A percentile compares a stretch with the other conserved stretches of the same genome.
phyloP scores from a whole-genome alignment of 805 yeast genomes.

The Cyberlindnera veronae region DNA sequence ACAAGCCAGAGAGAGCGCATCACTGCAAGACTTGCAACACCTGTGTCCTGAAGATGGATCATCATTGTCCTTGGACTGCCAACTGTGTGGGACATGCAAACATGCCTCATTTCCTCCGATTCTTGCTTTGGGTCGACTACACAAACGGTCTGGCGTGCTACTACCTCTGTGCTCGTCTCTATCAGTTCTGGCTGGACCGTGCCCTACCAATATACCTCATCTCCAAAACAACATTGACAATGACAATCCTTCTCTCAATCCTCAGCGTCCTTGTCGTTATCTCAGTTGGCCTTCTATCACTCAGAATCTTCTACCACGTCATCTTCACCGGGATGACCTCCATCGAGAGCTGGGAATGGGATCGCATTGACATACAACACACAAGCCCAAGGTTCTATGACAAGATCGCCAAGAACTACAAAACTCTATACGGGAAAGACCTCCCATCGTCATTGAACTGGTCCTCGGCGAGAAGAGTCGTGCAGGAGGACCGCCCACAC shows the following conservation, averaged over 20 bases:
- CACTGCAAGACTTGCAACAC: slow-evolving; percentile 74
- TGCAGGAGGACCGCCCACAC: slow-evolving; percentile 16
- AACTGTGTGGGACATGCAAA: slow-evolving; percentile 84
- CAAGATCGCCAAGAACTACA: slow-evolving; percentile 43
- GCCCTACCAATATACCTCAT: slow-evolving; percentile 55
- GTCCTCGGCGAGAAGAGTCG: slow-evolving; percentile 6
- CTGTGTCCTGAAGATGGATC: slow-evolving; percentile 90
- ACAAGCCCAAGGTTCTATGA: slow-evolving; percentile 52
- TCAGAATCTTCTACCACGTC: slow-evolving; percentile 58
- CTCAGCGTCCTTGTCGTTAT: slow-evolving; percentile 55
- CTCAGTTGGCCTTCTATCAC: slow-evolving; percentile 54
- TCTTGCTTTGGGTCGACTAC: slow-evolving; percentile 60
- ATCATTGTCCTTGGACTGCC: slow-evolving; percentile 91
- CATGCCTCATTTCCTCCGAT: slow-evolving; percentile 76
- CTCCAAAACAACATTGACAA: slow-evolving; percentile 47
- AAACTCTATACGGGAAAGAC: slow-evolving; percentile 22
- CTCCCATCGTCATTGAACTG: slow-evolving; percentile 22
- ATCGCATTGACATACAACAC: slow-evolving; percentile 68
- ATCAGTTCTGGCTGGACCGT: slow-evolving; percentile 44
- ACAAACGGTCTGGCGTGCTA: slow-evolving; percentile 46
- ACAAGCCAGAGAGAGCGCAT: slow-evolving; percentile 81
- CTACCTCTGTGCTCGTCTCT: slow-evolving; percentile 39
- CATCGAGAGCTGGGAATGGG: slow-evolving; percentile 90
- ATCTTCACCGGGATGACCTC: slow-evolving; percentile 71
- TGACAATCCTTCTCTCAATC: slow-evolving; percentile 53